phyloP scores from a whole-genome alignment of 805 yeast genomes.

The Kazachstania kunashirensis region DNA sequence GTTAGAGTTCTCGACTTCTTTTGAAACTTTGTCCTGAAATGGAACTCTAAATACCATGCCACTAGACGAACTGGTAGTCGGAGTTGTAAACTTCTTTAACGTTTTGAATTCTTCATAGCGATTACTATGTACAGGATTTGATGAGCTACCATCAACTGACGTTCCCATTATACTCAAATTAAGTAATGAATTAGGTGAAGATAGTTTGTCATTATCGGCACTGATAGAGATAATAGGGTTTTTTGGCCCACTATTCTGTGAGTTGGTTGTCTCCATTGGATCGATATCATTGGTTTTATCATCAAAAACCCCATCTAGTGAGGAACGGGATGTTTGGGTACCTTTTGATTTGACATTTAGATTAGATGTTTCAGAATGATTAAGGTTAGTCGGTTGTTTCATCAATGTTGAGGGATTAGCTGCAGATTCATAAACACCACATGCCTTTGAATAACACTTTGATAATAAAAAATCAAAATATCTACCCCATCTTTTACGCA shows the following conservation, averaged over 20 bases:
- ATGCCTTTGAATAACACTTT: conserved; percentile 53
- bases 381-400: not conserved
- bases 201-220: conserved; percentile 2
- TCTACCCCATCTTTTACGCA: conserved; percentile 70
- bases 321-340: not conserved
- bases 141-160: not conserved
- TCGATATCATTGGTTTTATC: not conserved
- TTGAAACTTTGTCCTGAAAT: conserved; percentile 40
- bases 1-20: not conserved
- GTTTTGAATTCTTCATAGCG: conserved; percentile 4
- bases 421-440: conserved; percentile 24
- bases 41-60: conserved; percentile 52
- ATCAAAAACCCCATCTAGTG: conserved; percentile 2
- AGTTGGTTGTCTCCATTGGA: not conserved
- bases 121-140: not conserved
- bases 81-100: not conserved
- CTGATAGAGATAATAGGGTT: not conserved
- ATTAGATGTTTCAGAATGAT: not conserved
- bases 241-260: not conserved
- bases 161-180: not conserved
- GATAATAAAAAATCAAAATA: conserved; percentile 55
- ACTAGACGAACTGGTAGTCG: conserved; percentile 21
- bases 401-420: conserved; percentile 11
- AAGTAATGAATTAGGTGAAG: conserved; percentile 4
- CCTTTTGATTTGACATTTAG: not conserved